A percentile compares a stretch with the other conserved stretches of the same genome.
Conservation (phyloP, 208 protist genomes). For the Leishmania lainsoni region DNA sequence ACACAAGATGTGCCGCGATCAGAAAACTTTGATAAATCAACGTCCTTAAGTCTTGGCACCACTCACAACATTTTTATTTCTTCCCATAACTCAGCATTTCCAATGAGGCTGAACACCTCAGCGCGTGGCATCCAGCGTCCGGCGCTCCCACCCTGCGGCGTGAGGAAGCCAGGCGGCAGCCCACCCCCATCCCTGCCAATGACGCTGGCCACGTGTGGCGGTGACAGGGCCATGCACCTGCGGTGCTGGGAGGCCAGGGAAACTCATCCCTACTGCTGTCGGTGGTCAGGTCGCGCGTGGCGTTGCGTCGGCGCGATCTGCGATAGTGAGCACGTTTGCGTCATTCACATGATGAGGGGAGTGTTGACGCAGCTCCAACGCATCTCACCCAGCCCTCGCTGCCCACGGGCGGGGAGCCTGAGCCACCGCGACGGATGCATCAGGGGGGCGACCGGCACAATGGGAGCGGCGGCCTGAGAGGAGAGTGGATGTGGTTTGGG, state of each 20-base stretch:
- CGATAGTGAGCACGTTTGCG: not conserved
- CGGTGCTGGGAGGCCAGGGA: not conserved
- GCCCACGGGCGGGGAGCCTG: not conserved
- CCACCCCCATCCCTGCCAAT: not conserved
- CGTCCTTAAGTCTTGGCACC: not conserved
- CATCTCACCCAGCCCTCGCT: not conserved
- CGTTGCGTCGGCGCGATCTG: not conserved
- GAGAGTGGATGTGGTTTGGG: not conserved
- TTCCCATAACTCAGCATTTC: too few species aligned
- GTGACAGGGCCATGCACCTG: not conserved
- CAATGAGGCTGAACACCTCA: not conserved
- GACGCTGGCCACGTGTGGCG: not conserved
- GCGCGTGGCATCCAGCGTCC: not conserved
- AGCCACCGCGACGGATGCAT: not conserved
- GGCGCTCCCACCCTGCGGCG: not conserved
- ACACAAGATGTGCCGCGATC: not conserved
- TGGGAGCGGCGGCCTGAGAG: not conserved
- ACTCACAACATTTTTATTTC: too few species aligned
- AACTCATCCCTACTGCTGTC: not conserved
- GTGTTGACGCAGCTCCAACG: not conserved
- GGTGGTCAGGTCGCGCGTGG: not conserved
- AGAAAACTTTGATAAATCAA: not conserved
- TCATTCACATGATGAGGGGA: not conserved
- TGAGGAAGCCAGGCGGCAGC: not conserved
- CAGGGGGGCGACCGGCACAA: too few species aligned